Evolutionary conservation across 768 basidiomycete species (phyloP), one percentile per base, ranked within the genome.

Genomic region (Hericium rajendrae): DNA sequence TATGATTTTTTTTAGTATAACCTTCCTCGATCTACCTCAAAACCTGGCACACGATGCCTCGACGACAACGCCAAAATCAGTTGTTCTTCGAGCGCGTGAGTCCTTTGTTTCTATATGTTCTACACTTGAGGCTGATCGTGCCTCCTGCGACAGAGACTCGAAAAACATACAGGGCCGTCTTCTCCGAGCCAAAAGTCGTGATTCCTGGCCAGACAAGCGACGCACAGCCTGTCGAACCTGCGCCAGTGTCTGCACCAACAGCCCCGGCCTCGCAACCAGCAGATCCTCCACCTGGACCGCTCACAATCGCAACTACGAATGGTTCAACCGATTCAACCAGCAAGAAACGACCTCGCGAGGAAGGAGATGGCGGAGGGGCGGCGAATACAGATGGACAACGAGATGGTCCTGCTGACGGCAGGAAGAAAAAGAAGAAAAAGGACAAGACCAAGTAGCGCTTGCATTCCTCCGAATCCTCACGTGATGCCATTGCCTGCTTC

Each of bases 51-150:
- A 86, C 63, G 78, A 79, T 40, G 78, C 84, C 5, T 73, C 79
- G 2, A 79, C 86, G 0, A 79, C 75, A 53, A 74, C 74, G 0
- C 80, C 86, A 0, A 86, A 86, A 65, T 83, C 86, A 0, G 70
- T 92, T 2, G 73, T 88, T 1, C 69, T 89, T 48, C 82, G 88
- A 53, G 86, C 89, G 18, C 84, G 90, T 90, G 64, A 60, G 89
- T 75, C 2, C 51, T 38, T 53, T n/a, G 13, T 4, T 48, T 18
- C 52, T 48, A 6, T 39, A 32, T 24, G 40, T 5, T 54, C 15
- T 16, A 9, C 32, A 32, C 32, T 32, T 9, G 15, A 38, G 22
- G 51, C 6, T 18, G 12, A 40, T 43, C 20, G 50, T 16, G 11
- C 41, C 38, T 46, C 32, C 22, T 54, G 53, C 32, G 32, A 20